Base-by-base conservation (phyloP, 805 yeast species). In the Jamesozyma lodderae region DNA sequence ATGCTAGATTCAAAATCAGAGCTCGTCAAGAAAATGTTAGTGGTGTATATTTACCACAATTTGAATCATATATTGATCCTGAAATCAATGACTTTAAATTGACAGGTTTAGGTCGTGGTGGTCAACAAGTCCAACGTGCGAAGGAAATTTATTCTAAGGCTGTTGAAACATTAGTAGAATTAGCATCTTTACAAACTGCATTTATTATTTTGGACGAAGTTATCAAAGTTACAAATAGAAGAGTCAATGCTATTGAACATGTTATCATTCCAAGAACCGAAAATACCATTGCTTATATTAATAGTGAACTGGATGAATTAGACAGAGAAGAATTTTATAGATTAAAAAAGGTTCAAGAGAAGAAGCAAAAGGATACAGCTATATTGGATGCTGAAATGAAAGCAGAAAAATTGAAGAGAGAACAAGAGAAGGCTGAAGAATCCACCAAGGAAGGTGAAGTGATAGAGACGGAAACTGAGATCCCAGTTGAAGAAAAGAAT, bases 271-370 rank as follows among this genome's bases (percentile, higher is more conserved):
- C 98, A 50, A 77, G 97, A 65, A 92, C 97, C 2, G 96, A 92
- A 63, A 90, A 90, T 65, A 90, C 98, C 21, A 90, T 90, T 55
- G 67, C 72, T 38, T 77, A 90, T 66, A 90, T 90, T 69, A 88
- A 87, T 63, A 83, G 95, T 24, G 98, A 90, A 64, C 74, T 90
- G 58, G 98, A 92, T 64, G 98, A 90, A 67, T 73, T 92, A 61
- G 97, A 92, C 61, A 82, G 98, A 73, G 98, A 90, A 67, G 98
- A 90, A 66, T 90, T 90, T 59, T 92, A 88, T 68, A 73, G 98
- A 55, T 75, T 90, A 68, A 92, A 92, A 70, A 90, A 90, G 64
- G 96, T 90, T 37, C 95, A 87, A 63, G 94, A 84, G 57, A 86
- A 85, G 79, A 87, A 87, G 63, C 94, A 86, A 64, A 72, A 76